phyloP scores from a whole-genome alignment of 768 basidiomycete species.

The Russula sp. region DNA sequence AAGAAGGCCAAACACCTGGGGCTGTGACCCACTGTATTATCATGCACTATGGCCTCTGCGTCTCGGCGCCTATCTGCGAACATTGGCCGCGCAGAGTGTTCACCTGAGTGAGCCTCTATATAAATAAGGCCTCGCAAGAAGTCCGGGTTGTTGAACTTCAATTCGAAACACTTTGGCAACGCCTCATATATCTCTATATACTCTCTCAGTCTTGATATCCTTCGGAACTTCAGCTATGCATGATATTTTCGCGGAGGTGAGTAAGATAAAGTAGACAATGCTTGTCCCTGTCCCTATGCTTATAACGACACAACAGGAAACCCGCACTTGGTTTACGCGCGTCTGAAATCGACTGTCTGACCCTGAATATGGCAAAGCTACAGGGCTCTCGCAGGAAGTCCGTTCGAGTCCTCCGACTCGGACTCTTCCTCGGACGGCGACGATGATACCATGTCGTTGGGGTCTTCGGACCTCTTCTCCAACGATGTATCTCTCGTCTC shows the following conservation, averaged over 20 bases:
- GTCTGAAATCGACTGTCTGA: no score
- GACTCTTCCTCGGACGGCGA: not conserved
- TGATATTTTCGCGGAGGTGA: not conserved
- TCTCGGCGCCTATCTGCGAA: not conserved
- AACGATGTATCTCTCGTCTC: not conserved
- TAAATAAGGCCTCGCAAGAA: not conserved
- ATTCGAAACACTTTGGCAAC: not conserved
- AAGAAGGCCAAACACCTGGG: not conserved
- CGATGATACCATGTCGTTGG: not conserved
- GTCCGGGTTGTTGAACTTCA: not conserved
- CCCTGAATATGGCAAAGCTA: not conserved
- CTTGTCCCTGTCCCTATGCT: not conserved
- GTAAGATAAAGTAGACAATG: not conserved
- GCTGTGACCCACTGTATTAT: not conserved
- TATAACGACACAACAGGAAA: constrained; percentile 2
- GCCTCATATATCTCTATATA: no score
- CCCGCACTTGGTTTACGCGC: no score
- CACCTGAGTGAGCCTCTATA: not conserved
- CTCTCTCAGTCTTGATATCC: not conserved
- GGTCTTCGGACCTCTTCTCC: not conserved
- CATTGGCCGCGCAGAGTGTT: not conserved
- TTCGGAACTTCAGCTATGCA: not conserved
- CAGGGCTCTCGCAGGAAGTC: not conserved
- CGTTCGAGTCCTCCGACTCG: not conserved
- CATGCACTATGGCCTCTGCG: not conserved